Base-by-base conservation (phyloP, 352 stramenopile genomes). In the Stephanocyclus meneghinianus region DNA sequence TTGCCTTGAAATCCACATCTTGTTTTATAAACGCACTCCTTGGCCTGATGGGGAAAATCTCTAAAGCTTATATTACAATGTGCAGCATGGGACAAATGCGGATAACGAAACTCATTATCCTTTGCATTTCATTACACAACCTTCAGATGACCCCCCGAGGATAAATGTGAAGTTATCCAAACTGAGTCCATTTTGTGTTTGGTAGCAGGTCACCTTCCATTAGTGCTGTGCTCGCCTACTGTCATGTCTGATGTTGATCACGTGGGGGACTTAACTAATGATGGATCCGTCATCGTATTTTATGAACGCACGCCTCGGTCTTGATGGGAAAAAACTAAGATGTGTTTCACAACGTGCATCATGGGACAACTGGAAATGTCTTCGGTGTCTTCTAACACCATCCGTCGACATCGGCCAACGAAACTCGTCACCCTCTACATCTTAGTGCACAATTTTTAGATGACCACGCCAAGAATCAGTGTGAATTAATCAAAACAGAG, bases 321-420 rank as follows among this genome's bases (percentile, higher is more conserved):
- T 92, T 30, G 86, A 91, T 81, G 82, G 87, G 9, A 83, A 92
- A 87, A 65, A 92, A 93, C 62, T 86, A 94, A 83, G 89, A 87
- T 10, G 74, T 73, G 32, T 90, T 87, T 53, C 64, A 83, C 13
- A 87, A 92, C 70, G 75, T 90, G 10, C 56, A 91, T 56, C 85
- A 88, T 75, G 76, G 78, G 26, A 86, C 82, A 13, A 60, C 63
- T 57, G 87, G 88, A 15, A 65, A 75, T 30, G 66, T 88, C 30
- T 72, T 65, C 64, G 82, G 81, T 57, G 29, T 51, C 70, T 53
- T 81, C 50, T 78, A 70, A 16, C 68, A 40, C 18, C 35, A 18
- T 47, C 35, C 40, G 53, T 40, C 40, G 45, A 26, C 8, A 32
- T 15, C 18, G 50, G 2, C 50, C n/a, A 59, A 59, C n/a, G 50